Evolutionary conservation across 2,329 filamentous ascomycete genomes (phyloP), one percentile per base, ranked within the genome.

Genomic region (Talaromyces albobiverticillius): DNA sequence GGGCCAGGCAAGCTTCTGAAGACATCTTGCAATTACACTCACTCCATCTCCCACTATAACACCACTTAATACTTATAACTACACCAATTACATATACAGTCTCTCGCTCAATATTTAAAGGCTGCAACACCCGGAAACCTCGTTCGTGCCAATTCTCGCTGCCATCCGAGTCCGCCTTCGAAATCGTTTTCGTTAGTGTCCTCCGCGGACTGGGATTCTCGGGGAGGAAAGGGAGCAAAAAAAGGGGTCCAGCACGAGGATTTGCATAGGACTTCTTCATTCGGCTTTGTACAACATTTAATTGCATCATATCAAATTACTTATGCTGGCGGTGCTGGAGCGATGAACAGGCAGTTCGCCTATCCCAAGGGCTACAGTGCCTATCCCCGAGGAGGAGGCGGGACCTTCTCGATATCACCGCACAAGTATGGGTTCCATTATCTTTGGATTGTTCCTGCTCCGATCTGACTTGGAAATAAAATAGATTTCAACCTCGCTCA

Each of bases 311-410:
- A 18, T 38, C 5, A n/a, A 20, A 34, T 40, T 32, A 63, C 62
- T 62, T 62, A 72, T 71, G 71, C 64, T 64, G 60, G 49, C 61
- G 58, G 59, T 47, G 29, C 57, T 51, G 66, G 69, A 84, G 77
- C 88, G 87, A 91, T 94, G 85, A 89, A 93, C 71, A 85, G 90
- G 78, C 90, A 95, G 80, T 82, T 88, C 73, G 86, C 86, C 71
- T 93, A 88, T 74, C 84, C 87, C 59, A 95, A 94, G 77, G 92
- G 90, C 71, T 75, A 81, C 62, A 72, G 76, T 59, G 79, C 79
- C 68, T 92, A 92, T 71, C 87, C 88, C 60, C 82, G 86, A 60
- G 82, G 81, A 57, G 86, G 86, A 64, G 77, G 76, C 64, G 77
- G 75, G 67, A 89, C 87, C 43, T 93, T 95, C 70, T 90, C 90